Conservation (phyloP, 2,329 filamentous ascomycete species). For the Claviceps sp. region DNA sequence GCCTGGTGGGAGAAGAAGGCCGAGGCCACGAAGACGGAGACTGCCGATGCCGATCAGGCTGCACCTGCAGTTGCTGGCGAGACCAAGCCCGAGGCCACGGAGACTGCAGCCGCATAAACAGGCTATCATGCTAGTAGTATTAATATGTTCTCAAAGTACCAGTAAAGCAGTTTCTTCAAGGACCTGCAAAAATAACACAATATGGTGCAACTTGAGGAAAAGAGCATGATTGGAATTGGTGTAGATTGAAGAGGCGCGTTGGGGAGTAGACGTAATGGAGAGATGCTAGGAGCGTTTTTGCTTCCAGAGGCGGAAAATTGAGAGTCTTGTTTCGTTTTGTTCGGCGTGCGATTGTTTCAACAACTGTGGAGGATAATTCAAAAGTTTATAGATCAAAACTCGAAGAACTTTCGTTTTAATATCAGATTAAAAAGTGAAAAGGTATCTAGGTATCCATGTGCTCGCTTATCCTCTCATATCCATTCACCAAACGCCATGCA, state of each 20-base stretch:
- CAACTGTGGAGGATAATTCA: background rate
- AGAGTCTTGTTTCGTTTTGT: background rate
- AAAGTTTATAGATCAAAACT: background rate
- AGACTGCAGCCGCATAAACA: slow-evolving; percentile 9
- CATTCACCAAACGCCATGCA: background rate
- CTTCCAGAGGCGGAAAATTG: no score
- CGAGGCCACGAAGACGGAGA: slow-evolving; percentile 21
- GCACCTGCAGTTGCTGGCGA: slow-evolving; percentile 13
- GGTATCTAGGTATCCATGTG: background rate
- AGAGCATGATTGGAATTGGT: background rate
- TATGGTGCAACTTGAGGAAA: background rate
- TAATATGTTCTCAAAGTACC: no score
- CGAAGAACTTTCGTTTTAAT: background rate
- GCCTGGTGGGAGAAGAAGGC: slow-evolving; percentile 47
- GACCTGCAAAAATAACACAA: background rate
- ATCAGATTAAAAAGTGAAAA: background rate
- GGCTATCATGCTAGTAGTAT: no score
- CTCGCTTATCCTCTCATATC: background rate
- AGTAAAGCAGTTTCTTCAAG: no score
- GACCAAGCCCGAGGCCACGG: slow-evolving; percentile 19
- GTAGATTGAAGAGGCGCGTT: slow-evolving; percentile 1
- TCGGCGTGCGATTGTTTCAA: background rate
- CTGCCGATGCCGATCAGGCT: slow-evolving; percentile 15
- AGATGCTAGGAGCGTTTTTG: background rate
- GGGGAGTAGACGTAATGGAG: background rate